These are phyloP conservation scores for Acacia confusa DNA, from an alignment of 306 rosid genomes.

Conservation along the genomic window DNA sequence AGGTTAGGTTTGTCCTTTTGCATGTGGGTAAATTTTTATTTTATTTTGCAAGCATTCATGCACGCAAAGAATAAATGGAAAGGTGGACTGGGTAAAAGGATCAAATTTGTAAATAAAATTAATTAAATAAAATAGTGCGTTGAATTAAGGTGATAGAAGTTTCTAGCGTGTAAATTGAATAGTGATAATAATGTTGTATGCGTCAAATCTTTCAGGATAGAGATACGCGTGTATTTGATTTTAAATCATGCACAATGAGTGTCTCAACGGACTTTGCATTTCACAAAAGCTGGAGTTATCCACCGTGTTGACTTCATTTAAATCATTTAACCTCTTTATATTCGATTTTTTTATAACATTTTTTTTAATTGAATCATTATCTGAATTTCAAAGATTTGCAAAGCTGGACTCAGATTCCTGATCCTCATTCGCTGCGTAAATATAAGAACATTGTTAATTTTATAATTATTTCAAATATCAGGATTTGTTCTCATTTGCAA, in stretches of 20 bases:
- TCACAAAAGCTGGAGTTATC: not conserved
- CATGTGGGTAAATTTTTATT: not conserved
- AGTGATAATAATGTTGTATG: not conserved
- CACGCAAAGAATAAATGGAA: not conserved
- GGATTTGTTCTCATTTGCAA: not conserved
- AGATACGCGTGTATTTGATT: not conserved
- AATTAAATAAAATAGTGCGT: not conserved
- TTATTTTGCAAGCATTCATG: not conserved
- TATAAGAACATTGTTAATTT: not conserved
- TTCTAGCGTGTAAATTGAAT: not conserved
- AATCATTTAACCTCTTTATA: not conserved
- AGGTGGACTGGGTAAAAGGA: constrained; percentile 2
- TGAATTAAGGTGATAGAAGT: not conserved
- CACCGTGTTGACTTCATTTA: not conserved
- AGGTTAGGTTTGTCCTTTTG: not conserved
- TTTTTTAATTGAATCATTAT: not conserved
- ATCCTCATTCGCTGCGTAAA: not conserved
- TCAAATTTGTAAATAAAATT: not conserved
- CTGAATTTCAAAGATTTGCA: not conserved
- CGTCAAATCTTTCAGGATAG: not conserved
- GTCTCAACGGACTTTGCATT: not conserved
- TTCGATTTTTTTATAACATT: not conserved
- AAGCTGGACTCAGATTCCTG: not conserved
- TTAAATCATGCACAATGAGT: not conserved
- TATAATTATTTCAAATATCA: not conserved